Percentiles rank a stretch among this genome's conserved stretches.
Evolutionary conservation across 768 basidiomycete genomes (phyloP).

Genomic region (Tricholoma bakamatsutake): DNA sequence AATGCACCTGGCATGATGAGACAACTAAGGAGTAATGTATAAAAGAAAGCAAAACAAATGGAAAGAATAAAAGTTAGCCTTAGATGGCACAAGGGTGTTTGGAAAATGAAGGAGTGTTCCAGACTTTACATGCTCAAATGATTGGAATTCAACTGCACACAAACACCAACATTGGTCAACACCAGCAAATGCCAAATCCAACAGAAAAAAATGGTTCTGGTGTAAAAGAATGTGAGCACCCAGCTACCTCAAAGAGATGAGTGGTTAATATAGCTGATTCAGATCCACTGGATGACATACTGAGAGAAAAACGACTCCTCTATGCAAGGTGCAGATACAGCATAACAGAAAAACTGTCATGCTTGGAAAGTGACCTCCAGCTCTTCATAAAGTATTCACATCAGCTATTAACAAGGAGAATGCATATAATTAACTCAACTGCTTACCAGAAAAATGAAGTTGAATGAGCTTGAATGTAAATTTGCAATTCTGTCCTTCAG

Average conservation of each 20-base stretch:
- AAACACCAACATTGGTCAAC: neutral
- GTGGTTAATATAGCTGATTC: neutral
- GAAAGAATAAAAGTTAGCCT: too few species aligned
- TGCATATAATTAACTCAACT: too few species aligned
- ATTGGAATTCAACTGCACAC: too few species aligned
- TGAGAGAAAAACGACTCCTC: neutral
- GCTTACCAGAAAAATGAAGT: neutral
- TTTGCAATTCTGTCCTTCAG: too few species aligned
- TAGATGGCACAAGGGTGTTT: too few species aligned
- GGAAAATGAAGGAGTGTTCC: too few species aligned
- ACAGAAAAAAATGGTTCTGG: neutral
- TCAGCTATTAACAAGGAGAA: too few species aligned
- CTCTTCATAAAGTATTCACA: neutral
- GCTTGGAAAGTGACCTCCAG: neutral
- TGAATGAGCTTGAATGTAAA: too few species aligned
- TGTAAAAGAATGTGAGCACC: neutral
- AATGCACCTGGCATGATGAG: neutral
- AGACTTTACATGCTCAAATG: too few species aligned
- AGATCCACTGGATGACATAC: slow-evolving; percentile 1
- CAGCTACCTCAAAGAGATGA: too few species aligned
- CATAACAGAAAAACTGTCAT: neutral
- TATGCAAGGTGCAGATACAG: neutral
- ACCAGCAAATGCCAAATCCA: neutral
- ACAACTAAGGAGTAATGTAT: neutral
- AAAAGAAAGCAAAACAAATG: neutral